Evolutionary conservation across 192 early-diverging fungal genomes (phyloP), one percentile per base, ranked within the genome.

Genomic region (Entomortierella parvispora): DNA sequence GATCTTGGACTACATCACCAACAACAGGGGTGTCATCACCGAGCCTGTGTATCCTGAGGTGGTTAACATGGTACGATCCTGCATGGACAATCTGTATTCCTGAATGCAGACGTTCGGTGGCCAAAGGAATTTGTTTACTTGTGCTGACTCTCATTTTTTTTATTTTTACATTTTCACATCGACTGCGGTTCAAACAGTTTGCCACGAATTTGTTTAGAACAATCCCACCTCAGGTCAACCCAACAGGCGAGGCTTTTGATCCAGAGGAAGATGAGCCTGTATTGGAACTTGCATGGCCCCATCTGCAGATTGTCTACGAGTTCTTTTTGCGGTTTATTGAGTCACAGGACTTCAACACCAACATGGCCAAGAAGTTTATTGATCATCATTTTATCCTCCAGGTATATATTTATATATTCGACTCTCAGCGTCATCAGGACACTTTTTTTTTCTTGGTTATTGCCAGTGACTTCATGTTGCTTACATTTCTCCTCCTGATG

Each of bases 221-320:
- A 3, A 94, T 99, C 23, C 94, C 98, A 11, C 98, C 98, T 2
- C 95, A 95, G 83, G 91, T 96, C 37, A 97, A 96, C 68, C 95
- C 95, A 23, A 90, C 87, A 45, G 97, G 96, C 45, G 98, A 98
- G 60, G 96, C 93, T 20, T 99, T 95, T 70, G 98, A 99, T 81
- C 97, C 98, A 10, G 98, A 99, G 71, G 98, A 99, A 64, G 98
- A 99, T 80, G 98, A 99, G 79, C 98, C 98, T 6, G 94, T 96
- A 3, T 83, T 99, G 51, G 98, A 99, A 79, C 81, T 92, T 43
- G 94, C 96, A 14, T 99, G 98, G 98, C 97, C 97, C 56, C 98
- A 99, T 82, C 80, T 99, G 47, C 96, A 95, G 71, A 90, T 98
- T 47, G 97, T 99, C 11, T 99, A 99, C 80, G 96, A 96, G 79